These are phyloP conservation scores for Russula virescens DNA, from an alignment of 768 basidiomycete genomes.

Conservation along the genomic window DNA sequence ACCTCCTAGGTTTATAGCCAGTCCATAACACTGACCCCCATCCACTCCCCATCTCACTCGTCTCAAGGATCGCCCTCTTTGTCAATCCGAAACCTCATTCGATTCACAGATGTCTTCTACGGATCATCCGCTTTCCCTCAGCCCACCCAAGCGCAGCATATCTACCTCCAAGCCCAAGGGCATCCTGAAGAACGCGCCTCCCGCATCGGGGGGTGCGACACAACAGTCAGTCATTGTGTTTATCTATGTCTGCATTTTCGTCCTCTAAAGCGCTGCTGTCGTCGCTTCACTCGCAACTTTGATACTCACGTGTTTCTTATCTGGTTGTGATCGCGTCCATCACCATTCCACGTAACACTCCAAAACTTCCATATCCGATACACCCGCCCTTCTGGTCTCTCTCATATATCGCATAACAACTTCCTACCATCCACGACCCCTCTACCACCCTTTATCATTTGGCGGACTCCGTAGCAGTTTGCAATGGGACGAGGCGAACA, in stretches of 20 bases:
- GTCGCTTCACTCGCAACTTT: not conserved
- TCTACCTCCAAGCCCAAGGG: constrained; percentile 72
- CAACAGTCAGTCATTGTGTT: constrained; percentile 42
- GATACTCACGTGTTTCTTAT: constrained; percentile 16
- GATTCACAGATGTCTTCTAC: constrained; percentile 28
- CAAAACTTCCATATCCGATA: not conserved
- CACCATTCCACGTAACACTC: not conserved
- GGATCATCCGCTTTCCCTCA: constrained; percentile 43
- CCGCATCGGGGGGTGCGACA: constrained; percentile 35
- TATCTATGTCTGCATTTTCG: not conserved
- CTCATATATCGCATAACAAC: not conserved
- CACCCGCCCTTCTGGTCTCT: too few species aligned
- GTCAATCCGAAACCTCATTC: not conserved
- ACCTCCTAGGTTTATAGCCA: not conserved
- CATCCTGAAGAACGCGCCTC: constrained; percentile 79
- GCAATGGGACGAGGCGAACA: constrained; percentile 94
- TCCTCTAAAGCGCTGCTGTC: constrained; percentile 4
- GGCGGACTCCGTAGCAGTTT: constrained; percentile 43
- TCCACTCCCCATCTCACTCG: not conserved
- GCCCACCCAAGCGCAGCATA: constrained; percentile 50
- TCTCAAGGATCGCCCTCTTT: not conserved
- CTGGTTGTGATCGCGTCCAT: constrained; percentile 2
- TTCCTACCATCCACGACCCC: not conserved
- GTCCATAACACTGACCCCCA: not conserved
- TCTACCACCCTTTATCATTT: not conserved